Conservation (phyloP, 192 early-diverging fungal species). For the Backusella australiensis region DNA sequence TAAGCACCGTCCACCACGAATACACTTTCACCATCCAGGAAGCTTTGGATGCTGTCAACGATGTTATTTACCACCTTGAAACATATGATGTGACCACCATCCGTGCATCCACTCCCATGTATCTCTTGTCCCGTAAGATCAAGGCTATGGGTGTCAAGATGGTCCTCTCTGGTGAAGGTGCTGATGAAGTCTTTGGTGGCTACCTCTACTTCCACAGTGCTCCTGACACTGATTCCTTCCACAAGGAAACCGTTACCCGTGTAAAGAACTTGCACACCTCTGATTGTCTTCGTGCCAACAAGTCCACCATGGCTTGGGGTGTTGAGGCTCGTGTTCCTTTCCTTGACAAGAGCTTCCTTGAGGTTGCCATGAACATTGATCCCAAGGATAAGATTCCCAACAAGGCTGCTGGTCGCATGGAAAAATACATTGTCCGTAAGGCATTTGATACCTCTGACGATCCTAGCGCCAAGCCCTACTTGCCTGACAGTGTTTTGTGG, state of each 20-base stretch:
- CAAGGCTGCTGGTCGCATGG: constrained; percentile 65
- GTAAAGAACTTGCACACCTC: constrained; percentile 97
- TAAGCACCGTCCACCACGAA: constrained; percentile 93
- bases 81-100: constrained; percentile 99
- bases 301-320: constrained; percentile 99
- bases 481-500: constrained; percentile 90
- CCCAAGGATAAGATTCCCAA: constrained; percentile 81
- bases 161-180: constrained; percentile 95
- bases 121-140: constrained; percentile 95
- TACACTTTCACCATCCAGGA: constrained; percentile 96
- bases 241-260: constrained; percentile 87
- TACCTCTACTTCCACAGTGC: constrained; percentile 98
- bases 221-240: constrained; percentile 81
- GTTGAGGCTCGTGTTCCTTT: constrained; percentile 98
- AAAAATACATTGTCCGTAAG: constrained; percentile 93
- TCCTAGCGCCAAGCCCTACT: constrained; percentile 66
- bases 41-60: constrained; percentile 91
- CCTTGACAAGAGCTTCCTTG: constrained; percentile 90
- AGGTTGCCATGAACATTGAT: constrained; percentile 88
- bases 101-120: constrained; percentile 98
- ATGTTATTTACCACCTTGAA: constrained; percentile 97
- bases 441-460: constrained; percentile 91
- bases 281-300: constrained; percentile 97
- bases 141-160: constrained; percentile 99
- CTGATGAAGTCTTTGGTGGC: constrained; percentile 96